A percentile compares a stretch with the other conserved stretches of the same genome.
Evolutionary conservation across 2,329 filamentous ascomycete species (phyloP).

Genomic region (Colletotrichum chlorophyti): DNA sequence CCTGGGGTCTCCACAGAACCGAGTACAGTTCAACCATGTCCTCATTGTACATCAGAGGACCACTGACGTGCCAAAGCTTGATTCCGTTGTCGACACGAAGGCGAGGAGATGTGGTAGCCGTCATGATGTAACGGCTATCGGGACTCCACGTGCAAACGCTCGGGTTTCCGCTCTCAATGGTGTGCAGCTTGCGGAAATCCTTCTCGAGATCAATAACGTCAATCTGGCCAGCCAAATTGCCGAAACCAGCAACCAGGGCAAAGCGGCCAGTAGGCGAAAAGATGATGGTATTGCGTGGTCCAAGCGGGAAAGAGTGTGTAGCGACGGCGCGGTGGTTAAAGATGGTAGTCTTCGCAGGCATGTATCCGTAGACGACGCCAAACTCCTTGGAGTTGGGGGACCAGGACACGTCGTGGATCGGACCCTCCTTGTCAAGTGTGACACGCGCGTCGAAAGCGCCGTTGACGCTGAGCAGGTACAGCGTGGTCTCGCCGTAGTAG

Average conservation of each 20-base stretch:
- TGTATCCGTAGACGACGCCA: conserved; percentile 95
- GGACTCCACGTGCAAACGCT: conserved; percentile 98
- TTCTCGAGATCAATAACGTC: conserved; percentile 97
- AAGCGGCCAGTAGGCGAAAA: conserved; percentile 96
- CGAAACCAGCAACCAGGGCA: conserved; percentile 92
- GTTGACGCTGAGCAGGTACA: conserved; percentile 92
- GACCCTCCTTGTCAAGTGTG: conserved; percentile 93
- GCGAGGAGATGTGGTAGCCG: conserved; percentile 94
- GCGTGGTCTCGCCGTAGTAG: conserved; percentile 97
- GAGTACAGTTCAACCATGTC: conserved; percentile 96
- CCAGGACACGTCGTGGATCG: conserved; percentile 98
- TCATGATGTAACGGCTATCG: conserved; percentile 93
- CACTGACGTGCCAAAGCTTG: conserved; percentile 91
- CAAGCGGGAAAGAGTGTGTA: conserved; percentile 85
- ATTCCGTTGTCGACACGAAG: conserved; percentile 96
- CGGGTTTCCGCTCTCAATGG: conserved; percentile 93
- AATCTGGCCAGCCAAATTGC: conserved; percentile 96
- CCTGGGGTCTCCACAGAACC: conserved; percentile 84
- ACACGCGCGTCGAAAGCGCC: conserved; percentile 93
- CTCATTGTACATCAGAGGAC: conserved; percentile 90
- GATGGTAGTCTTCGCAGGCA: conserved; percentile 98
- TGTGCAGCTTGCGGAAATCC: conserved; percentile 90
- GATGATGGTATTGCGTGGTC: conserved; percentile 90
- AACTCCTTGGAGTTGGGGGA: conserved; percentile 98
- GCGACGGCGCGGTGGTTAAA: conserved; percentile 89